Conservation (phyloP, 495 filamentous ascomycete species). For the Pyrenula aspistea region DNA sequence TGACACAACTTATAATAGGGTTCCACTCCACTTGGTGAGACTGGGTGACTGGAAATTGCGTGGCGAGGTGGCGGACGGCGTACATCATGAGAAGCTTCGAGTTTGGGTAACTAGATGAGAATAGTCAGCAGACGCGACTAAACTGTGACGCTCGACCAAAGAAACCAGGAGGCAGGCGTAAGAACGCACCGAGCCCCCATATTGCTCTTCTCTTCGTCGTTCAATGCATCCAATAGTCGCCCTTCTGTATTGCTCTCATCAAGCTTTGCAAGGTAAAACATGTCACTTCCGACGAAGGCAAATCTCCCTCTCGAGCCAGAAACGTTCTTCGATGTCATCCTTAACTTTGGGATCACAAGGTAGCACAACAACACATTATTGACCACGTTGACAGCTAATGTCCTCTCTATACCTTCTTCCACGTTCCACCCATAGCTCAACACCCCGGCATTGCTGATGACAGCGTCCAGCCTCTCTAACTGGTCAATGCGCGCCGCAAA, state of each 20-base stretch:
- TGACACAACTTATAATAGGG: no score
- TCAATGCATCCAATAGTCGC: not conserved
- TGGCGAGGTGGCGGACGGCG: not conserved
- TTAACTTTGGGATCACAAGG: not conserved
- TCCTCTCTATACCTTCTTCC: slow-evolving; percentile 23
- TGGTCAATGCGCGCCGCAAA: not conserved
- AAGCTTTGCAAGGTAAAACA: not conserved
- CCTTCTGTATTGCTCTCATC: not conserved
- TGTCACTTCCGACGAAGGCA: not conserved
- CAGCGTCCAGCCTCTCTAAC: not conserved
- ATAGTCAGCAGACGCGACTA: not conserved
- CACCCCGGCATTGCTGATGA: not conserved
- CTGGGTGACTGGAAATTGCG: not conserved
- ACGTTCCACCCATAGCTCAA: not conserved
- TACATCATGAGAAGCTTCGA: not conserved
- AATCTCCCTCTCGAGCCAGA: not conserved
- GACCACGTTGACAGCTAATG: slow-evolving; percentile 32
- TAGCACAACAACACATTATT: slow-evolving; percentile 22
- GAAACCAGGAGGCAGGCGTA: not conserved
- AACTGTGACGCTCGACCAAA: not conserved
- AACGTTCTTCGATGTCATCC: not conserved
- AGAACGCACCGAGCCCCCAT: slow-evolving; percentile 6
- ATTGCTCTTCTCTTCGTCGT: slow-evolving; percentile 5
- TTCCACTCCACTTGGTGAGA: no score
- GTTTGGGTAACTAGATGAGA: not conserved